phyloP scores from a whole-genome alignment of 2,329 filamentous ascomycete species.

The Colletotrichum plurivorum region DNA sequence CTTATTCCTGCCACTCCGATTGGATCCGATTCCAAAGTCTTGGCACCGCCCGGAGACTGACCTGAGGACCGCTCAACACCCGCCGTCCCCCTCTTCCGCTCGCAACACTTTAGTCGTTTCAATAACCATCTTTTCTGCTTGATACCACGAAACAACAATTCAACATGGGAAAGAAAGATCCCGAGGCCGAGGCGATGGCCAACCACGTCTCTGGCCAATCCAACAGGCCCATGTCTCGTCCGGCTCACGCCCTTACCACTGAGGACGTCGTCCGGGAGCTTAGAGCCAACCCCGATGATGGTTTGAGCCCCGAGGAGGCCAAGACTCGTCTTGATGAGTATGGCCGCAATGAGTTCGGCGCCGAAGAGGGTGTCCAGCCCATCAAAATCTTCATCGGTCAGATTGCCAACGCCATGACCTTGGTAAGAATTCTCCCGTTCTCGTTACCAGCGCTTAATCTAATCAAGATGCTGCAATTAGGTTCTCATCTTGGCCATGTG shows the following conservation, averaged over 20 bases:
- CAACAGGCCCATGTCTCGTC: constrained; percentile 68
- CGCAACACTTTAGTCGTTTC: background rate
- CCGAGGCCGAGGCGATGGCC: constrained; percentile 42
- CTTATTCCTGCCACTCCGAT: constrained; percentile 1
- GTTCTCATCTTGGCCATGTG: constrained; percentile 71
- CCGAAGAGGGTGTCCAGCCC: constrained; percentile 71
- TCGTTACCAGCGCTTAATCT: background rate
- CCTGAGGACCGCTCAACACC: background rate
- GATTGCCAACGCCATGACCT: constrained; percentile 78
- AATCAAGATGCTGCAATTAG: constrained; percentile 43
- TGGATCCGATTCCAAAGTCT: constrained; percentile 22
- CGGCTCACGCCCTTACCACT: constrained; percentile 73
- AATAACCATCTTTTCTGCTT: background rate
- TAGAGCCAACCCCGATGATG: constrained; percentile 68
- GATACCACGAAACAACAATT: background rate
- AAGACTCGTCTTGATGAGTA: constrained; percentile 67
- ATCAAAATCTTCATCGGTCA: constrained; percentile 76
- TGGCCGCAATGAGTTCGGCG: constrained; percentile 75
- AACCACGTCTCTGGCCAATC: constrained; percentile 58
- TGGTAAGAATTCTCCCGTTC: constrained; percentile 58
- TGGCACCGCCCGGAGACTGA: constrained; percentile 15
- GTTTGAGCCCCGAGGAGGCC: constrained; percentile 69
- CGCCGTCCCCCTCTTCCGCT: background rate
- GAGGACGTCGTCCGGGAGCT: constrained; percentile 68
- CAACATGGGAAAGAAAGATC: constrained; percentile 45